phyloP scores from a whole-genome alignment of 164 flowering plant genomes.

The Pachysandra terminalis region DNA sequence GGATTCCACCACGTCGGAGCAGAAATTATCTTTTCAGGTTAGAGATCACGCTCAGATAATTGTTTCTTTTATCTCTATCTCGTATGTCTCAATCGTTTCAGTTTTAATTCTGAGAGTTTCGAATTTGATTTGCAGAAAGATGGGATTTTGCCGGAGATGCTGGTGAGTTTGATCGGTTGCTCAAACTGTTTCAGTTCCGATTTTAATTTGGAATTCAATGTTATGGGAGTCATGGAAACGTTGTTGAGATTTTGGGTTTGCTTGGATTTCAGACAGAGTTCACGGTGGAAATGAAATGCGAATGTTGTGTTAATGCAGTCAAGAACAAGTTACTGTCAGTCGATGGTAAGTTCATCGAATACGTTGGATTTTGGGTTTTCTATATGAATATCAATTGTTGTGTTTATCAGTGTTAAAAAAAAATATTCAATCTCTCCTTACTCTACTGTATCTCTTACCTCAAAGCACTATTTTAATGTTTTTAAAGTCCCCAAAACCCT shows the following conservation, averaged over 20 bases:
- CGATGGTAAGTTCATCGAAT: conserved; percentile 38
- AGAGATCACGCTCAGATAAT: neutral
- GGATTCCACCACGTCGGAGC: neutral
- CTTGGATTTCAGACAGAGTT: neutral
- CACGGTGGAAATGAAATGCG: neutral
- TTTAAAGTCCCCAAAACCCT: no score
- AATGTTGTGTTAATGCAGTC: neutral
- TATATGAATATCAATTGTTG: neutral
- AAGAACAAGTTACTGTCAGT: neutral
- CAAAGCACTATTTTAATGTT: no score
- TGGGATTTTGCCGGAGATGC: neutral
- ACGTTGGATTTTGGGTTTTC: neutral
- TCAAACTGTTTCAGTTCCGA: neutral
- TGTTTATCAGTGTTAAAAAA: no score
- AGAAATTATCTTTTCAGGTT: neutral
- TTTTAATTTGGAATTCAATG: neutral
- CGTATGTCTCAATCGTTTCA: neutral
- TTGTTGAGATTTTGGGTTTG: neutral
- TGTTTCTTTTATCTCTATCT: neutral
- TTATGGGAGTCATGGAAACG: neutral
- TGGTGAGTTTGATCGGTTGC: neutral
- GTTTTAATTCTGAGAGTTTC: neutral
- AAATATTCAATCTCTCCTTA: no score
- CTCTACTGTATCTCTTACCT: no score
- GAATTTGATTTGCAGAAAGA: conserved; percentile 1